Conservation (phyloP, 352 stramenopile species). For the Globisporangium polare region DNA sequence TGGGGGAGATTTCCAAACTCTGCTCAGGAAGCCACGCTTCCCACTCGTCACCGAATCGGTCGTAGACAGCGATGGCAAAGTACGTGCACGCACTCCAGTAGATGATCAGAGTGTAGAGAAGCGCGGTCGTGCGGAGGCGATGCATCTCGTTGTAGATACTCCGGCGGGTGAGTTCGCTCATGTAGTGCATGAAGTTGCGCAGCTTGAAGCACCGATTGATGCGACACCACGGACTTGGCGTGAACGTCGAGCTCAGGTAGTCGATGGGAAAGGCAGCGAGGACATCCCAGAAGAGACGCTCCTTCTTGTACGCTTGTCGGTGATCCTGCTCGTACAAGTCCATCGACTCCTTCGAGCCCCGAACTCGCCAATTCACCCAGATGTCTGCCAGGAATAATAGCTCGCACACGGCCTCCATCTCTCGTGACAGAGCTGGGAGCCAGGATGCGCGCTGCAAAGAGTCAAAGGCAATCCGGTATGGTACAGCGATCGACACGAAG, state of each 20-base stretch:
- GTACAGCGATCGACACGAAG: conserved; percentile 32
- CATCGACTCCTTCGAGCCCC: conserved; percentile 36
- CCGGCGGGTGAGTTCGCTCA: conserved; percentile 55
- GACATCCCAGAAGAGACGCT: conserved; percentile 35
- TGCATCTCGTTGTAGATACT: conserved; percentile 63
- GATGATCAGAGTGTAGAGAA: conserved; percentile 54
- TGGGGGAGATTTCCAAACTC: conserved; percentile 19
- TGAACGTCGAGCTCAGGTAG: conserved; percentile 43
- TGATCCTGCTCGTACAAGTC: conserved; percentile 49
- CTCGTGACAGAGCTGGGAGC: conserved; percentile 22
- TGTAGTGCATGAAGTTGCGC: conserved; percentile 51
- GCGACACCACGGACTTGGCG: conserved; percentile 28
- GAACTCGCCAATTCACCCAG: conserved; percentile 58
- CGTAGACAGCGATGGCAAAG: conserved; percentile 47
- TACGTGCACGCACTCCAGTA: conserved; percentile 60
- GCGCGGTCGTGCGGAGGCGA: conserved; percentile 34
- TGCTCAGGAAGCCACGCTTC: conserved; percentile 40
- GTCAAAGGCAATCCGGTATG: conserved; percentile 44
- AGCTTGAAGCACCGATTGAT: conserved; percentile 53
- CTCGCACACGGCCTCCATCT: conserved; percentile 45
- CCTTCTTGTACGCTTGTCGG: conserved; percentile 31
- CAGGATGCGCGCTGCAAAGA: conserved; percentile 17
- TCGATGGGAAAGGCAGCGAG: conserved; percentile 41
- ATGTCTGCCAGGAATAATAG: conserved; percentile 54
- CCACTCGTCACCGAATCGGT: conserved; percentile 42